A percentile compares a stretch with the other conserved stretches of the same genome.
phyloP scores from a whole-genome alignment of 1,284 basidiomycete genomes.

The Hortiboletus rubellus region DNA sequence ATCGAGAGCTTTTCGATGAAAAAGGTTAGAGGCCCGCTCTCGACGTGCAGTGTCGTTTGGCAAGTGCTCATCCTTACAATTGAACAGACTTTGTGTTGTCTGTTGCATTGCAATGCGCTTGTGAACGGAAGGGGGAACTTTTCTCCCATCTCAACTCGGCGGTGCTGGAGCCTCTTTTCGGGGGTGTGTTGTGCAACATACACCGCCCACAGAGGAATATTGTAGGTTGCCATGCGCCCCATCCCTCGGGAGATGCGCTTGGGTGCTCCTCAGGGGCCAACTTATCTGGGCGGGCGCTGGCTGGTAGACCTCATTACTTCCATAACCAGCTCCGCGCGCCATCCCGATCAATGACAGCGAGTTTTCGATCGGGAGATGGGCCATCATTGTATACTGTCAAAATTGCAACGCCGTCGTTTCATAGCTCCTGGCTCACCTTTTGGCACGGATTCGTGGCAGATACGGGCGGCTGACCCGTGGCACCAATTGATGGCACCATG shows the following conservation, averaged over 20 bases:
- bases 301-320: conserved; percentile 7
- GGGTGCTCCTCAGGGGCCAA: background rate
- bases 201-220: background rate
- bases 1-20: conserved; percentile 12
- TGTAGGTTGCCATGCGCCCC: too few relatives aligned
- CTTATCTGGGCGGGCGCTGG: conserved; percentile 3
- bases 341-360: conserved; percentile 28
- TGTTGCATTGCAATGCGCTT: conserved; percentile 3
- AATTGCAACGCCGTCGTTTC: background rate
- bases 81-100: background rate
- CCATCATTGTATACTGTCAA: conserved; percentile 18
- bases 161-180: background rate
- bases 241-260: background rate
- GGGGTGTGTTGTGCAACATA: background rate
- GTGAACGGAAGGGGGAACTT: background rate
- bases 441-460: background rate
- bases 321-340: conserved; percentile 21
- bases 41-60: conserved; percentile 10
- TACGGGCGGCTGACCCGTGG: background rate
- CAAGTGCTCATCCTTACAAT: background rate
- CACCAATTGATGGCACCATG: background rate
- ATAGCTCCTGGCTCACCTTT: background rate
- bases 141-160: background rate
- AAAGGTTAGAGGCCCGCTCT: conserved; percentile 9
- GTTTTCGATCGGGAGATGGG: conserved; percentile 25